Evolutionary conservation across 768 basidiomycete genomes (phyloP).

Genomic region (Kondoa subrosea): DNA sequence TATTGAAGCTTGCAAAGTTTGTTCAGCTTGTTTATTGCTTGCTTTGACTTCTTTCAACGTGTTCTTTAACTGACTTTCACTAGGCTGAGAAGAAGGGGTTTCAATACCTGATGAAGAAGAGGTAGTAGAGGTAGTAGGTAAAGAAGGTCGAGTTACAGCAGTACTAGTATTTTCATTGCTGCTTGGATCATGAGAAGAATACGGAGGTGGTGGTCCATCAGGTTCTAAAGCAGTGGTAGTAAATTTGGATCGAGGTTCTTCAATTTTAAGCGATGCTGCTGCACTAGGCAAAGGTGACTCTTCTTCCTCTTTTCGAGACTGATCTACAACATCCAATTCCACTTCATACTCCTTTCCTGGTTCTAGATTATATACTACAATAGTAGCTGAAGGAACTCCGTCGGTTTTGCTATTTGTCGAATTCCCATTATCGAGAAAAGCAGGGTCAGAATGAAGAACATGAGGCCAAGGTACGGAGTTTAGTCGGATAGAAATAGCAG

Average conservation of each 20-base stretch:
- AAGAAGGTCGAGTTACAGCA: background rate
- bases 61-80: constrained; percentile 5
- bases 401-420: background rate
- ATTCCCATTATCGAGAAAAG: constrained; percentile 13
- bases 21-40: constrained; percentile 13
- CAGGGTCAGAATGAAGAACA: constrained; percentile 14
- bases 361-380: constrained; percentile 3
- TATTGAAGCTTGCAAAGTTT: constrained; percentile 12
- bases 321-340: background rate
- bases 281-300: background rate
- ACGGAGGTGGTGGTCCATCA: constrained; percentile 17
- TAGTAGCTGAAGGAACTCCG: background rate
- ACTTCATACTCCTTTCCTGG: constrained; percentile 1
- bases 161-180: background rate
- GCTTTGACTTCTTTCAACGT: constrained; percentile 12
- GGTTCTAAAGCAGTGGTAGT: constrained; percentile 11
- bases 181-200: constrained; percentile 18
- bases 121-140: background rate
- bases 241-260: background rate
- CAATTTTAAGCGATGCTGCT: background rate
- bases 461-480: constrained; percentile 18
- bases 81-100: background rate
- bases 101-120: background rate
- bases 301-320: background rate
- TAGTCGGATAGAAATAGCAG: constrained; percentile 14